Evolutionary conservation across 352 stramenopile genomes (phyloP), one percentile per base, ranked within the genome.

Genomic region (Globisporangium orthogonon): DNA sequence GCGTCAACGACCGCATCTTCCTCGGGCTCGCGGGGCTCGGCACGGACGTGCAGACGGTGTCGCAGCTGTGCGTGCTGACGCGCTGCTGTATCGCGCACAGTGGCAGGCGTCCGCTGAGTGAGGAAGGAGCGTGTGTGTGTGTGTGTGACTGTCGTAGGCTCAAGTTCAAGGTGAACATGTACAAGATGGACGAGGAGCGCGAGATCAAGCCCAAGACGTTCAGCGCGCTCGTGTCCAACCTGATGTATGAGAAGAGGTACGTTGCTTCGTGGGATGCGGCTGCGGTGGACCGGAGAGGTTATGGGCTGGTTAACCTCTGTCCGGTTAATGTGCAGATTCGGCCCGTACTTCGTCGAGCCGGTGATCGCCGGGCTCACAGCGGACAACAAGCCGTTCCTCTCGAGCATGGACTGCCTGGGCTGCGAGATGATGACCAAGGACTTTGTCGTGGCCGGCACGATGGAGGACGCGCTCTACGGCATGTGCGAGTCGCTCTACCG

Each of bases 401-500:
- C 84, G 48, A 95, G 89, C 60, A 99, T 98, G 95, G 97, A 99
- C 76, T 87, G 98, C 39, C 96, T 99, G 63, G 97, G 97, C 35
- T 98, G 97, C 31, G 83, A 96, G 41, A 94, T 98, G 52, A 88
- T 94, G 58, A 94, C 95, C 7, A 91, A 98, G 60, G 96, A 99
- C 71, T 99, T 99, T 85, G 96, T 99, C 31, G 97, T 99, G 40
- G 87, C 84, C 6, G 97, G 97, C 55, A 99, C 97, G 28, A 98
- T 97, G 83, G 96, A 97, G 50, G 91, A 97, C 52, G 98, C 98
- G 69, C 83, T 99, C 56, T 98, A 98, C 69, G 97, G 97, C 66
- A 99, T 98, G 91, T 99, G 97, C 68, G 97, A 99, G 71, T 97
- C 95, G 60, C 79, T 99, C 45, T 99, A 97, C 74, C 94, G 96